phyloP scores from a whole-genome alignment of 305 asterid genomes.

The Fraxinus velutina region DNA sequence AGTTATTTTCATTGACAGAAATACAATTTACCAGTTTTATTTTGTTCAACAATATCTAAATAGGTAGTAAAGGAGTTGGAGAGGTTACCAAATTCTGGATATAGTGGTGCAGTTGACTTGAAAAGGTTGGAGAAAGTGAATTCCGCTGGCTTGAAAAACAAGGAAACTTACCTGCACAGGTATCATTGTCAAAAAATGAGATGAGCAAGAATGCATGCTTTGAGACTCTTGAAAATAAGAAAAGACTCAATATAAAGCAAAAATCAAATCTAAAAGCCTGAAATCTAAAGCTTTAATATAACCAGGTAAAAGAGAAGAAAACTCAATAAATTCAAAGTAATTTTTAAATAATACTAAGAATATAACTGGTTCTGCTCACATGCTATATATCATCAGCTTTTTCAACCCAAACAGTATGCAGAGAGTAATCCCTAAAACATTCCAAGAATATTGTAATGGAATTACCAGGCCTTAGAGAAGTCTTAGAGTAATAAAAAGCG shows the following conservation, averaged over 20 bases:
- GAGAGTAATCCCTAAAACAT: background rate
- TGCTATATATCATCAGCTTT: background rate
- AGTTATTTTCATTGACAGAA: background rate
- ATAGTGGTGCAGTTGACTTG: conserved; percentile 50
- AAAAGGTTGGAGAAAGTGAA: conserved; percentile 35
- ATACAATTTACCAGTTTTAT: background rate
- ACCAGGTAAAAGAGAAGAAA: background rate
- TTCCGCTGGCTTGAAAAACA: conserved; percentile 34
- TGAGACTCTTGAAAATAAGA: background rate
- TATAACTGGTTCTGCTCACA: background rate
- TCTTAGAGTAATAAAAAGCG: conserved; percentile 45
- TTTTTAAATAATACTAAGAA: background rate
- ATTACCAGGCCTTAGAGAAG: conserved; percentile 57
- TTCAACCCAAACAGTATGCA: background rate
- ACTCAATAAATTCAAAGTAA: background rate
- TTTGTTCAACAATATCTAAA: background rate
- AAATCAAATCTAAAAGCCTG: background rate
- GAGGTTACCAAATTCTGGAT: conserved; percentile 54
- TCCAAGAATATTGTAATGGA: conserved; percentile 2
- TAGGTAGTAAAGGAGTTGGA: background rate
- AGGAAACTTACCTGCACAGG: conserved; percentile 51
- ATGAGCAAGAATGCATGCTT: background rate
- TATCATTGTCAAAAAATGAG: conserved; percentile 13
- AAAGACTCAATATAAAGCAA: conserved; percentile 1
- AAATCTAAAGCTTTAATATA: background rate